These are phyloP conservation scores for Alternaria sp. DNA, from an alignment of 2,329 filamentous ascomycete species.

Conservation along the genomic window DNA sequence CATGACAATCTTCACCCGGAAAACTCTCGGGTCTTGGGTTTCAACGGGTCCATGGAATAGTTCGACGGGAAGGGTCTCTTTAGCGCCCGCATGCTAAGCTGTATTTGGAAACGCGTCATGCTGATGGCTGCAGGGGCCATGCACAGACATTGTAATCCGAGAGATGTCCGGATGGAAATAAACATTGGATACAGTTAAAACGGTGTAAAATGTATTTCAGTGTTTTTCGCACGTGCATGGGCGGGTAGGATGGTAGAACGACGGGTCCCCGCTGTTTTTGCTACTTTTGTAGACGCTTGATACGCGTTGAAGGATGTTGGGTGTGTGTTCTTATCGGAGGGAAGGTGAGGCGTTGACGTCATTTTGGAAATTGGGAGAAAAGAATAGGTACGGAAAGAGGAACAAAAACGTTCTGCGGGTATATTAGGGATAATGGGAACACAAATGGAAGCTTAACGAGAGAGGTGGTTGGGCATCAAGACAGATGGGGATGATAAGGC, in stretches of 20 bases:
- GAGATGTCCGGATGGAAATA: background rate
- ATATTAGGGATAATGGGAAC: background rate
- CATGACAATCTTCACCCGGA: background rate
- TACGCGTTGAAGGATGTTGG: background rate
- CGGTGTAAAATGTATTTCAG: background rate
- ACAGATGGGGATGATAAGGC: background rate
- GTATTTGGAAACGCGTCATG: background rate
- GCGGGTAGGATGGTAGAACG: background rate
- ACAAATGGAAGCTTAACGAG: accelerated
- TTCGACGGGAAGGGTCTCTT: background rate
- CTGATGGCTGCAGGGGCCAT: background rate
- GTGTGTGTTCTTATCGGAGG: background rate
- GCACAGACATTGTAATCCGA: background rate
- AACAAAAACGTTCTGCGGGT: background rate
- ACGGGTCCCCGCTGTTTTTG: background rate
- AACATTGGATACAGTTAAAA: no score
- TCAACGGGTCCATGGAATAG: background rate
- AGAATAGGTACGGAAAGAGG: background rate
- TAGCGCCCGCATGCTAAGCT: background rate
- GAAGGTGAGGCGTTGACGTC: background rate
- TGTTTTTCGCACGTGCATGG: background rate
- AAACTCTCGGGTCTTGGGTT: background rate
- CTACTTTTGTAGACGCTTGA: background rate
- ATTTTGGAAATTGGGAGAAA: background rate
- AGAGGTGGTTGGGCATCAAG: background rate